Conservation (phyloP, 2,329 filamentous ascomycete genomes). For the Aspergillus tanneri region DNA sequence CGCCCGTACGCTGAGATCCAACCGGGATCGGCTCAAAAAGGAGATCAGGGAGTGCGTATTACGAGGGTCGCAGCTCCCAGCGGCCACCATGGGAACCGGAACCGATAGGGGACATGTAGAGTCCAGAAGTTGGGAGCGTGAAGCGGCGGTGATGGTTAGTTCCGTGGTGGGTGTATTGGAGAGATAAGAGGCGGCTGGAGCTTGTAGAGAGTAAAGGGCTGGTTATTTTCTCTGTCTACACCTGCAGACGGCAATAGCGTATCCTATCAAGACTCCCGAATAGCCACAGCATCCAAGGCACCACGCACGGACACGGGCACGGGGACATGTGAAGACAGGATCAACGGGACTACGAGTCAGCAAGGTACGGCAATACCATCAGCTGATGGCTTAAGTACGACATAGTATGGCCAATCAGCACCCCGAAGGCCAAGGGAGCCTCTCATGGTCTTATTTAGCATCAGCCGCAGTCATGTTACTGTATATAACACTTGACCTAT, state of each 20-base stretch:
- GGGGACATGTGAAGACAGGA: not conserved
- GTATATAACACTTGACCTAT: no score
- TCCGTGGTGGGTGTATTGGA: slow-evolving; percentile 66
- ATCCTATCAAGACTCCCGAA: no score
- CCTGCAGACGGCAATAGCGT: no score
- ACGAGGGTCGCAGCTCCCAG: slow-evolving; percentile 69
- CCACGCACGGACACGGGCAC: not conserved
- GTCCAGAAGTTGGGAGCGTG: slow-evolving; percentile 72
- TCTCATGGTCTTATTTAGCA: not conserved
- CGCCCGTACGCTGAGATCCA: slow-evolving; percentile 74
- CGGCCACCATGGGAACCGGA: slow-evolving; percentile 48
- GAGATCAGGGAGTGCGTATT: slow-evolving; percentile 81
- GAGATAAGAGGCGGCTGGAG: slow-evolving; percentile 4
- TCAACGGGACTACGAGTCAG: not conserved
- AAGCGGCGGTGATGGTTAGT: slow-evolving; percentile 91
- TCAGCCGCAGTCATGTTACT: slow-evolving; percentile 1
- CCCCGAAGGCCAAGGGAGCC: not conserved
- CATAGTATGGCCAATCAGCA: not conserved
- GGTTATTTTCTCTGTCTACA: no score
- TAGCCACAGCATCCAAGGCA: not conserved
- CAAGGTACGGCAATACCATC: slow-evolving; percentile 1
- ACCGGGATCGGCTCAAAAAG: slow-evolving; percentile 71
- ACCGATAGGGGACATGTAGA: slow-evolving; percentile 47
- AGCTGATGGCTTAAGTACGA: slow-evolving; percentile 4
- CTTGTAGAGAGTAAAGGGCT: not conserved